Percentiles rank a stretch among this genome's conserved stretches.
phyloP scores from a whole-genome alignment of 495 filamentous ascomycete genomes.

The Aspergillus avenaceus region DNA sequence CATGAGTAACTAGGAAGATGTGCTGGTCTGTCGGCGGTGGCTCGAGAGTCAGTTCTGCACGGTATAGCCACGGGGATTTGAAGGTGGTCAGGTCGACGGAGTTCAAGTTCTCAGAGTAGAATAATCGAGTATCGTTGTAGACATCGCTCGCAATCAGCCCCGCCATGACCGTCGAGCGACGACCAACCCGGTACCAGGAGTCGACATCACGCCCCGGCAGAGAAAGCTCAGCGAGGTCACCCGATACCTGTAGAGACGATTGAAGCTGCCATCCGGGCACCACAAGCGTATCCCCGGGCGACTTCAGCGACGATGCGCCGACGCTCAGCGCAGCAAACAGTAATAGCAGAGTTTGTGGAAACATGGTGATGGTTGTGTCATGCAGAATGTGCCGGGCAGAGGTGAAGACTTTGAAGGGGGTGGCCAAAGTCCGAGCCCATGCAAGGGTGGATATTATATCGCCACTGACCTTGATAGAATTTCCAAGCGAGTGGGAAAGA shows the following conservation, averaged over 20 bases:
- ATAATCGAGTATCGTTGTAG: constrained; percentile 53
- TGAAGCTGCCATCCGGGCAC: constrained; percentile 57
- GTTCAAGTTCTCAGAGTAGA: constrained; percentile 53
- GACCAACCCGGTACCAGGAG: constrained; percentile 49
- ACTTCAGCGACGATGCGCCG: not conserved
- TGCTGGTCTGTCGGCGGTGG: constrained; percentile 34
- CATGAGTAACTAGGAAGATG: constrained; percentile 52
- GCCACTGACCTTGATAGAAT: too few species aligned
- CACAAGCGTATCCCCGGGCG: constrained; percentile 33
- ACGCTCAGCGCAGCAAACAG: not conserved
- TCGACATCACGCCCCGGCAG: constrained; percentile 33
- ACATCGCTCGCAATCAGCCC: constrained; percentile 50
- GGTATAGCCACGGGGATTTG: constrained; percentile 56
- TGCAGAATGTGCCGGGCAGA: not conserved
- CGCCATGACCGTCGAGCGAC: constrained; percentile 54
- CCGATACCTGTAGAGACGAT: constrained; percentile 34
- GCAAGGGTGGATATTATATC: not conserved
- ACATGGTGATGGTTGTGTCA: not conserved
- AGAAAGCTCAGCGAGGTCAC: constrained; percentile 40
- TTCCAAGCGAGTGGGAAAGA: too few species aligned
- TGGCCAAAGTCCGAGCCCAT: not conserved
- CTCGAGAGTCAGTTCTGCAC: constrained; percentile 47
- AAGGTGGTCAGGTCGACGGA: constrained; percentile 43
- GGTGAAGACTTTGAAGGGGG: not conserved
- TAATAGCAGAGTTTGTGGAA: not conserved